Percentiles rank a stretch among this genome's conserved stretches.
These are phyloP conservation scores for Saksenaea vasiformis DNA, from an alignment of 371 early-diverging fungal genomes.

Conservation along the genomic window DNA sequence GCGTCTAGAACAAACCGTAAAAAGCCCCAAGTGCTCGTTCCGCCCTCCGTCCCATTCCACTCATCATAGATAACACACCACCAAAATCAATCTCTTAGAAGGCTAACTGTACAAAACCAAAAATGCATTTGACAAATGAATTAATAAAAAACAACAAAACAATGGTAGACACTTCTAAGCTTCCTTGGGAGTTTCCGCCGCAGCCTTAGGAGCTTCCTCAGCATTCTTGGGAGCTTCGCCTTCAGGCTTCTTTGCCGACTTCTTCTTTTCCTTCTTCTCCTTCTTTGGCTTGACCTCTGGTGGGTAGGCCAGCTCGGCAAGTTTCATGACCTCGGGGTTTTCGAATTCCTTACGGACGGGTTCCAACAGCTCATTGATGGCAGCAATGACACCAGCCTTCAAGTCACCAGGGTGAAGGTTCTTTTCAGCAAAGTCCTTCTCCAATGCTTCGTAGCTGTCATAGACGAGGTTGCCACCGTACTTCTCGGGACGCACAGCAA, in stretches of 20 bases:
- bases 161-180: background rate
- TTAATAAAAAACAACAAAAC: background rate
- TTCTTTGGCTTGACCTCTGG: constrained; percentile 41
- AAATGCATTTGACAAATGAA: background rate
- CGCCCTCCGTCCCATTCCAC: too few species aligned
- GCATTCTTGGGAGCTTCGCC: constrained; percentile 35
- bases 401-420: constrained; percentile 97
- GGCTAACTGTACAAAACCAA: background rate
- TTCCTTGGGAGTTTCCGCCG: background rate
- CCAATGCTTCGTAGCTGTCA: constrained; percentile 73
- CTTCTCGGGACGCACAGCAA: constrained; percentile 80
- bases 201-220: constrained; percentile 23
- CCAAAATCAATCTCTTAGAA: background rate
- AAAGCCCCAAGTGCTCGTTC: too few species aligned
- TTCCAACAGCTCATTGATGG: constrained; percentile 86
- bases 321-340: constrained; percentile 62
- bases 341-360: constrained; percentile 89
- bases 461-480: constrained; percentile 86
- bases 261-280: constrained; percentile 5
- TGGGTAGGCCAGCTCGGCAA: constrained; percentile 74
- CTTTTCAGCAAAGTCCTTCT: constrained; percentile 86
- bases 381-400: constrained; percentile 86
- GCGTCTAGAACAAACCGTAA: too few species aligned
- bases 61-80: background rate
- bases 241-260: constrained; percentile 46